Evolutionary conservation across 73 alveolate species (phyloP).

Genomic region (Paramecium octaurelia): DNA sequence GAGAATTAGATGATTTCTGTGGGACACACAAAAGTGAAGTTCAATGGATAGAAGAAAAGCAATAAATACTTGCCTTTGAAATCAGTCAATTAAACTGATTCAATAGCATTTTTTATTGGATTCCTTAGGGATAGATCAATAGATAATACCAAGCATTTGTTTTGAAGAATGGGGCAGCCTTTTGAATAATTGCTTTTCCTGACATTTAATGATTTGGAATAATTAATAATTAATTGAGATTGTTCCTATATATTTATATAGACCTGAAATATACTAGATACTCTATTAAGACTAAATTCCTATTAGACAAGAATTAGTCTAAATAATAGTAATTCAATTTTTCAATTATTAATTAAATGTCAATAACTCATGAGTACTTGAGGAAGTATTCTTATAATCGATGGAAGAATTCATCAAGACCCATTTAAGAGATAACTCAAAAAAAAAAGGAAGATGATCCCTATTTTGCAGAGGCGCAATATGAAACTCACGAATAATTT

Average conservation of each 20-base stretch:
- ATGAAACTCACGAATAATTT: neutral
- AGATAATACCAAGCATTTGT: conserved; percentile 37
- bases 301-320: too few species aligned
- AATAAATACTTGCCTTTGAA: conserved; percentile 96
- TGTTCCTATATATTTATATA: neutral
- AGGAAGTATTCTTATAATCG: neutral
- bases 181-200: conserved; percentile 56
- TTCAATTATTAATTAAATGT: neutral
- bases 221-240: neutral
- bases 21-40: conserved; percentile 99
- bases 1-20: conserved; percentile 90
- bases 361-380: neutral
- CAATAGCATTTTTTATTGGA: conserved; percentile 64
- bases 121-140: neutral
- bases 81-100: conserved; percentile 82
- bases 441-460: neutral
- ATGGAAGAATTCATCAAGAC: neutral
- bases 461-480: neutral
- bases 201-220: conserved; percentile 17
- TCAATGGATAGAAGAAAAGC: conserved; percentile 99
- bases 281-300: neutral
- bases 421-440: neutral
- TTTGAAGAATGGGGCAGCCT: conserved; percentile 63
- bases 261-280: neutral
- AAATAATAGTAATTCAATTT: neutral